Evolutionary conservation across 257 asterid genomes (phyloP), one percentile per base, ranked within the genome.

Genomic region (Lantana camara): DNA sequence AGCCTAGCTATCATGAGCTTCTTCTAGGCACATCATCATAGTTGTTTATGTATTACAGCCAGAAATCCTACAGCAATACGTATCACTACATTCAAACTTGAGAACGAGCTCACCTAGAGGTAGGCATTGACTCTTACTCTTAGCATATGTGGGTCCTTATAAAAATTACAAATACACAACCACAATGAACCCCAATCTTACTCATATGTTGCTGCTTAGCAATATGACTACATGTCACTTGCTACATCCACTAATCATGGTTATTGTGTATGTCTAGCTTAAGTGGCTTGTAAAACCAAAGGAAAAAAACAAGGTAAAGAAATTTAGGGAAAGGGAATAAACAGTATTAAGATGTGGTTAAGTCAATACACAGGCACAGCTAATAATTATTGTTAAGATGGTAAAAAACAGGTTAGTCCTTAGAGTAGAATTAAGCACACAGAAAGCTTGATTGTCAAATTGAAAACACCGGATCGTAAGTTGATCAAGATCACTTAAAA

Each of bases 281-380:
- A 58, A 48, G 32, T 40, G 57, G 40, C 37, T 57, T 12, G n/a
- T 13, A 42, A 66, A 42, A 23, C 27, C n/a, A 21, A 57, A 41
- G 27, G 35, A 30, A 30, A 42, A 58, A n/a, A 48, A 57, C 5
- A 23, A 10, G 60, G 24, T 45, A 40, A 49, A 22, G 13, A 24
- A 37, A 58, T 19, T 14, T 46, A 21, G n/a, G 69, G 45, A 55
- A 55, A 55, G 44, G 19, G 14, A 42, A 60, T n/a, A 57, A 47
- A 57, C 3, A 2, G 24, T 3, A 20, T 32, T 9, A 48, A 11
- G 16, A 32, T 29, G 21, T 7, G 12, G 68, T 32, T 12, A 29
- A 14, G 45, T 19, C 29, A 12, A 7, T 24, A 27, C 16, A 30
- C 30, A 15, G 22, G 15, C 16, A 30, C 30, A 15, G 22, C 11